A percentile compares a stretch with the other conserved stretches of the same genome.
These are phyloP conservation scores for Daldinia concentrica DNA, from an alignment of 495 filamentous ascomycete species.

Conservation along the genomic window DNA sequence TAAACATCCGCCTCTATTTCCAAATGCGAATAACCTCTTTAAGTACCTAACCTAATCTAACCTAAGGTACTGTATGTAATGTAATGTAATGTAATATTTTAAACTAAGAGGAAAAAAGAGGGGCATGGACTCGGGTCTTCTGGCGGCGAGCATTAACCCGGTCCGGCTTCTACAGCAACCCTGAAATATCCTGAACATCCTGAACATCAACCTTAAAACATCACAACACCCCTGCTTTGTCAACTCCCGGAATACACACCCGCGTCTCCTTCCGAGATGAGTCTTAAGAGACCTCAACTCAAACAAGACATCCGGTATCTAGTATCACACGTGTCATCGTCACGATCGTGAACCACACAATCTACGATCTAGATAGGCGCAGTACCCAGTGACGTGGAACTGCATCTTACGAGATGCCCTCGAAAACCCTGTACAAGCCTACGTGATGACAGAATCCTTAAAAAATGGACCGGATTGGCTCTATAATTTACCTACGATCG, in stretches of 20 bases:
- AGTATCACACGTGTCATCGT: conserved; percentile 29
- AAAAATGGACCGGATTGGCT: not conserved
- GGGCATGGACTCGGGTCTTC: conserved; percentile 28
- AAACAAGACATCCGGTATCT: conserved; percentile 14
- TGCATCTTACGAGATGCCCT: conserved; percentile 14
- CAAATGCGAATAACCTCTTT: not conserved
- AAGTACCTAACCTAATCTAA: too few species aligned
- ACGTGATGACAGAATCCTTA: conserved; percentile 1
- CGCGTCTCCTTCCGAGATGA: conserved; percentile 25
- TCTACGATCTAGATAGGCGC: conserved; percentile 9
- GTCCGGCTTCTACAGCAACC: conserved; percentile 12
- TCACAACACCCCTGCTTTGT: conserved; percentile 18
- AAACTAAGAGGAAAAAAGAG: not conserved
- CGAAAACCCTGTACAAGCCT: conserved; percentile 2
- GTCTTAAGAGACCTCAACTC: conserved; percentile 11
- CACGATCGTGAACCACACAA: conserved; percentile 26
- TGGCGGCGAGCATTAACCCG: conserved; percentile 36
- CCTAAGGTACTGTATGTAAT: too few species aligned
- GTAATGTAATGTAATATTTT: too few species aligned
- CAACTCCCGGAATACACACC: conserved; percentile 25
- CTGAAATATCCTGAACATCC: too few species aligned
- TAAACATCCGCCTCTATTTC: too few species aligned
- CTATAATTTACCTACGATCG: conserved; percentile 5
- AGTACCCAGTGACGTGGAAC: conserved; percentile 3
- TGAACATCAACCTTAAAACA: not conserved